Percentiles rank a stretch among this genome's conserved stretches.
phyloP scores from a whole-genome alignment of 495 filamentous ascomycete genomes.

The Hypoxylon trugodes region DNA sequence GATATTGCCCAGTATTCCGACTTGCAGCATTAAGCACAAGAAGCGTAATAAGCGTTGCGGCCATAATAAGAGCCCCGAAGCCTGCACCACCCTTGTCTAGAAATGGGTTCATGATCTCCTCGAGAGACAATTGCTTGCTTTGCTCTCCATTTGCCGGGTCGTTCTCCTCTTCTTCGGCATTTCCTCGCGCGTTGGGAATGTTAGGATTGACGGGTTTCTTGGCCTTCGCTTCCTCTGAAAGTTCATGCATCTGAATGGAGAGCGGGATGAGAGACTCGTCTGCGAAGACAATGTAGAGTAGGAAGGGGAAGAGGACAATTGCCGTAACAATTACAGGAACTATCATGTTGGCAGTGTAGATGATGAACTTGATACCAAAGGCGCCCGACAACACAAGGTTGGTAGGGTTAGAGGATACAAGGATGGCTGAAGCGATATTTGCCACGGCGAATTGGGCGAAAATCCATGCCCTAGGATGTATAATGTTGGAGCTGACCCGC shows the following conservation, averaged over 20 bases:
- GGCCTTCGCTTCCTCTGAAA: slow-evolving; percentile 60
- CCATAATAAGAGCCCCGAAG: slow-evolving; percentile 69
- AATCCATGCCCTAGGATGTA: slow-evolving; percentile 72
- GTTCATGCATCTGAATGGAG: slow-evolving; percentile 70
- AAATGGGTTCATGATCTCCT: slow-evolving; percentile 77
- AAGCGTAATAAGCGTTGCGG: slow-evolving; percentile 65
- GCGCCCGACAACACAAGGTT: slow-evolving; percentile 76
- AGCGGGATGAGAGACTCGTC: slow-evolving; percentile 67
- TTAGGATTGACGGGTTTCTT: slow-evolving; percentile 71
- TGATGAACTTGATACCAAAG: slow-evolving; percentile 71
- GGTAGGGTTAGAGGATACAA: slow-evolving; percentile 76
- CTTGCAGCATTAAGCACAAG: slow-evolving; percentile 66
- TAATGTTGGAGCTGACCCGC: slow-evolving; percentile 71
- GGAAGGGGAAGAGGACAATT: slow-evolving; percentile 69
- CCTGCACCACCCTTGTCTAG: slow-evolving; percentile 68
- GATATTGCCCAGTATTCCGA: slow-evolving; percentile 51
- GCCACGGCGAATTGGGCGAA: slow-evolving; percentile 72
- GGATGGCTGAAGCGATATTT: slow-evolving; percentile 72
- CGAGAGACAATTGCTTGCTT: slow-evolving; percentile 63
- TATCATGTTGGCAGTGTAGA: slow-evolving; percentile 74
- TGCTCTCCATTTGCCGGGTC: slow-evolving; percentile 53
- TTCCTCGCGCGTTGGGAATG: slow-evolving; percentile 68
- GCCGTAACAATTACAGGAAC: slow-evolving; percentile 70
- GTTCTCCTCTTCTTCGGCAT: slow-evolving; percentile 61
- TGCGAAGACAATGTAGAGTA: slow-evolving; percentile 70